These are phyloP conservation scores for Diplodia scrobiculata DNA, from an alignment of 2,329 filamentous ascomycete genomes.

Conservation along the genomic window DNA sequence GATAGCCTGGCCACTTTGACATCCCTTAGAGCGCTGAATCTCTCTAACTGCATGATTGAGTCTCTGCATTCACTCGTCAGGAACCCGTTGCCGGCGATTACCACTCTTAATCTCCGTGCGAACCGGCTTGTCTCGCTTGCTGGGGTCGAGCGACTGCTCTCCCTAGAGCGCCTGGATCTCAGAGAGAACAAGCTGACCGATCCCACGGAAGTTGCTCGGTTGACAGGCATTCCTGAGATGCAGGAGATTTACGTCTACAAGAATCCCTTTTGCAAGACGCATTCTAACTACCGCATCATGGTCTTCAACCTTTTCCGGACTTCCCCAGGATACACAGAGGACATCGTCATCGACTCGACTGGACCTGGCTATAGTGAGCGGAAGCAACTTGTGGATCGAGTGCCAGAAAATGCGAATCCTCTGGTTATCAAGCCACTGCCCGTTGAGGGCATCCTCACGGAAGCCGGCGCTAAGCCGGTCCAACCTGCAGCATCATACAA, in stretches of 20 bases:
- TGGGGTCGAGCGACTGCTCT: conserved; percentile 84
- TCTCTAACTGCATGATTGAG: conserved; percentile 97
- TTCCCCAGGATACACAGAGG: conserved; percentile 85
- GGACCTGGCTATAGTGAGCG: conserved; percentile 83
- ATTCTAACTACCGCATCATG: conserved; percentile 79
- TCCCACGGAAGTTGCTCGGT: conserved; percentile 81
- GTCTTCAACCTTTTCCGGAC: conserved; percentile 96
- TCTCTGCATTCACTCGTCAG: conserved; percentile 83
- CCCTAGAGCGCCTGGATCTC: conserved; percentile 85
- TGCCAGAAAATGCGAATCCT: conserved; percentile 71
- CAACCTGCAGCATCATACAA: not conserved
- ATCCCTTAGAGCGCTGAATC: conserved; percentile 84
- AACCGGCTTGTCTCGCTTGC: conserved; percentile 86
- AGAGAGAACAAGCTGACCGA: conserved; percentile 90
- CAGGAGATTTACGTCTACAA: conserved; percentile 89
- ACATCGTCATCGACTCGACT: conserved; percentile 83
- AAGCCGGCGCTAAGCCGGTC: conserved; percentile 12
- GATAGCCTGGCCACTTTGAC: conserved; percentile 85
- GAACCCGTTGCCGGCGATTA: conserved; percentile 88
- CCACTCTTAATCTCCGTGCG: conserved; percentile 83
- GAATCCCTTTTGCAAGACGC: conserved; percentile 88
- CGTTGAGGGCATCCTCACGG: conserved; percentile 54
- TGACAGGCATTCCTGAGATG: conserved; percentile 89
- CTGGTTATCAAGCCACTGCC: conserved; percentile 73
- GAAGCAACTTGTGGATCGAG: conserved; percentile 80